Percentiles rank a stretch among this genome's conserved stretches.
These are phyloP conservation scores for Rosa chinensis DNA, from an alignment of 306 rosid species.

Conservation along the genomic window DNA sequence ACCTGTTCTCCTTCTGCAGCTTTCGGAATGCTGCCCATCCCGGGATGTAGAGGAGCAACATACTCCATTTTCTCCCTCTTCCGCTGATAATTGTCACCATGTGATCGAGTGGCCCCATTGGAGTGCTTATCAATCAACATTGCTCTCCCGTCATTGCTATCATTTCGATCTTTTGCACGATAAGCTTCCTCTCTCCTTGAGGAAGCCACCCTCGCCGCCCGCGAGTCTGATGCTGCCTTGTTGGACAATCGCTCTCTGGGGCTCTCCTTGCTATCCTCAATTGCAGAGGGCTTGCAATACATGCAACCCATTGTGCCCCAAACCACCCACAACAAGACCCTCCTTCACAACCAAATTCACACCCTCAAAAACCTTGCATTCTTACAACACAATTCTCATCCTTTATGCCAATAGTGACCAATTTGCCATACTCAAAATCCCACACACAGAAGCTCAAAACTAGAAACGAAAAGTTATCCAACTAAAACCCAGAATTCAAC, in stretches of 20 bases:
- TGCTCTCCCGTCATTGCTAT: constrained; percentile 60
- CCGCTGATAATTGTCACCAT: constrained; percentile 62
- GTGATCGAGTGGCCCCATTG: constrained; percentile 59
- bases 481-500: constrained; percentile 33
- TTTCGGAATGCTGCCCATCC: constrained; percentile 66
- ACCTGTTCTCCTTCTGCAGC: constrained; percentile 93
- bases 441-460: constrained; percentile 9
- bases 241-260: constrained; percentile 74
- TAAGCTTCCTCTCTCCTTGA: constrained; percentile 80
- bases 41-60: constrained; percentile 67
- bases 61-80: constrained; percentile 90
- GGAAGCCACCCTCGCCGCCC: constrained; percentile 58
- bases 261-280: constrained; percentile 94
- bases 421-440: constrained; percentile 21
- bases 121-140: constrained; percentile 65
- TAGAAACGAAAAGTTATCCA: constrained; percentile 14
- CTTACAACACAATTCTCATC: constrained; percentile 33
- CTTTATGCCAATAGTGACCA: constrained; percentile 19
- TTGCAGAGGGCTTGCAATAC: constrained; percentile 92
- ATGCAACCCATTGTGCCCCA: constrained; percentile 75
- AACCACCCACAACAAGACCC: constrained; percentile 46
- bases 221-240: constrained; percentile 54
- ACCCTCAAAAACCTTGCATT: constrained; percentile 39
- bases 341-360: constrained; percentile 46
- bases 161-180: constrained; percentile 61